Base-by-base conservation (phyloP, 2,329 filamentous ascomycete species). In the Colletotrichum melonis region DNA sequence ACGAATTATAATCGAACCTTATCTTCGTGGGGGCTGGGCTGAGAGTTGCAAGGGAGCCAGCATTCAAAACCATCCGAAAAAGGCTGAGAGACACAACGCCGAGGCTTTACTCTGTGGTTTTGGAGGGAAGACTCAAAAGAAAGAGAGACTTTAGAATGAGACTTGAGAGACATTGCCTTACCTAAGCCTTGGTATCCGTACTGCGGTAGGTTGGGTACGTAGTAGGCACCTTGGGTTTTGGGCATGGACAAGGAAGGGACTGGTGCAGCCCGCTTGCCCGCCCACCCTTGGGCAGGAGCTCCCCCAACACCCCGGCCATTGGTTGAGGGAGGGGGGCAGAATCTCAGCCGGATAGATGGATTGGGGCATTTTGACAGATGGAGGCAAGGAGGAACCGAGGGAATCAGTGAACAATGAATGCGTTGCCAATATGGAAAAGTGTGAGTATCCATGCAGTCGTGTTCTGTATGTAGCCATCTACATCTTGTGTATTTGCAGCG, bases 291-390 rank as follows among this genome's bases (percentile, higher is more conserved):
- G 35, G 63, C 64, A 67, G 32, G 57, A 75, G 70, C 74, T 77
- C 75, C 78, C 78, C 78, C 78, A 79, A 79, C 78, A 76, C 74
- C 76, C 76, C 76, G 76, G 77, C 71, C 65, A 77, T 75, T 77
- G 72, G 76, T 65, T 71, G 68, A 73, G 74, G 46, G 60, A 59
- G 56, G 56, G 81, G 81, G 46, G 76, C 30, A 63, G 30, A 38
- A 42, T 55, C 42, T 49, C 38, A 30, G 67, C 57, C 60, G 56
- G 72, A 66, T 22, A 30, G 49, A 58, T 72, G 63, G 71, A 63
- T 46, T 54, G 32, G 65, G 30, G 12, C 42, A 58, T n/a, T 49
- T 22, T 49, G 62, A 49, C 28, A 42, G 32, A 67, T 55, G 30
- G 28, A 26, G 55, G 30, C 38, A 42, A 42, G 38, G 38, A 42